phyloP scores from a whole-genome alignment of 2,329 filamentous ascomycete species.

The Phyllosticta ampelicida region DNA sequence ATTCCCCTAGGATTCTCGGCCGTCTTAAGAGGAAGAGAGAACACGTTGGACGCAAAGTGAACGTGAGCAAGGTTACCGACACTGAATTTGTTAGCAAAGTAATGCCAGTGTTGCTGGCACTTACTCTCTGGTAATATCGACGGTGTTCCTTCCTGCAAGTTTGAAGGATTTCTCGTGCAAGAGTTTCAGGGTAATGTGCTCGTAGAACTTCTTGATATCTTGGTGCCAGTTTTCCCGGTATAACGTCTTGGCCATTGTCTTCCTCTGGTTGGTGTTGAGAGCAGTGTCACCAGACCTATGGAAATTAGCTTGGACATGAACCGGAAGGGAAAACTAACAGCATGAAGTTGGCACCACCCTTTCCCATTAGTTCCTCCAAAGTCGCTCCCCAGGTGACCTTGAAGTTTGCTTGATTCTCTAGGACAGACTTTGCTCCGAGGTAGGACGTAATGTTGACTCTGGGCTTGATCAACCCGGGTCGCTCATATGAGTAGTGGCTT shows the following conservation, averaged over 20 bases:
- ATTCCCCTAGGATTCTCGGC: conserved; percentile 39
- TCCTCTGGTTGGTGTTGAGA: conserved; percentile 21
- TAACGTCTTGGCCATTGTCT: conserved; percentile 37
- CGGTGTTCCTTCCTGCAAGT: conserved; percentile 47
- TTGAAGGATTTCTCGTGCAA: conserved; percentile 53
- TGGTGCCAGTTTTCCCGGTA: conserved; percentile 51
- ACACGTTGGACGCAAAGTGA: conserved; percentile 45
- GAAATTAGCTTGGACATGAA: not conserved
- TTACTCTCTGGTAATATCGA: conserved; percentile 52
- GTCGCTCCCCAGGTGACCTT: conserved; percentile 51
- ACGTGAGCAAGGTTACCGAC: conserved; percentile 44
- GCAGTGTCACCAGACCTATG: conserved; percentile 20
- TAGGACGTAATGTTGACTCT: conserved; percentile 48
- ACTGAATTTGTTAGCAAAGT: conserved; percentile 9
- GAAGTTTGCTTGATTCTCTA: conserved; percentile 49
- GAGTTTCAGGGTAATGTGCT: conserved; percentile 48
- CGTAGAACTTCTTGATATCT: conserved; percentile 57
- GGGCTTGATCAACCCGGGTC: conserved; percentile 41
- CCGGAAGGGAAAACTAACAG: conserved; percentile 23
- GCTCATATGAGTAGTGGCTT: conserved; percentile 55
- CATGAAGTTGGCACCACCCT: conserved; percentile 45
- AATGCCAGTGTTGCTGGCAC: not conserved
- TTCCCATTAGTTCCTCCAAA: conserved; percentile 48
- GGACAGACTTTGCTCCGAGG: conserved; percentile 46
- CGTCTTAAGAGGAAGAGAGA: conserved; percentile 46